These are phyloP conservation scores for Fraxinus angustifolia DNA, from an alignment of 305 asterid species.

Conservation along the genomic window DNA sequence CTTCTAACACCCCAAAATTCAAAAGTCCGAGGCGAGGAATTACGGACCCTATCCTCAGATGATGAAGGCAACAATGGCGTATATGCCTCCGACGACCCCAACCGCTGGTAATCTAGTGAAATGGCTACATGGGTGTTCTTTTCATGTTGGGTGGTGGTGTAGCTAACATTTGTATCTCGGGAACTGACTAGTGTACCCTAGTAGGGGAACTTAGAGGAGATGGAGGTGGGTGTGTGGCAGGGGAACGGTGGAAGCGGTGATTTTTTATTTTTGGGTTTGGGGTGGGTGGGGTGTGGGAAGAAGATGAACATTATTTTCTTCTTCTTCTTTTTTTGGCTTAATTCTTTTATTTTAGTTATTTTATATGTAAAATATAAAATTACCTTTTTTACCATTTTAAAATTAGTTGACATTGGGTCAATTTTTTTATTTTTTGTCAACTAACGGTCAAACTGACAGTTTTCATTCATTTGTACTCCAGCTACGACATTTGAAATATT, in stretches of 20 bases:
- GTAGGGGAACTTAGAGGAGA: conserved; percentile 33
- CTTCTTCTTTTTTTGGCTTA: too few species aligned
- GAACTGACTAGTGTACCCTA: conserved; percentile 34
- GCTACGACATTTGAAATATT: too few species aligned
- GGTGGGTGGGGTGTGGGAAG: too few species aligned
- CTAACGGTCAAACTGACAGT: too few species aligned
- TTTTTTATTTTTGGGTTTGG: neutral
- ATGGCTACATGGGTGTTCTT: conserved; percentile 15
- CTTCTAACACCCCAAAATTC: conserved; percentile 36
- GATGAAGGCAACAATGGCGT: conserved; percentile 53
- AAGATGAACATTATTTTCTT: too few species aligned
- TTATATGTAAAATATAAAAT: too few species aligned
- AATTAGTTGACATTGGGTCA: too few species aligned
- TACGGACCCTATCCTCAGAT: conserved; percentile 39
- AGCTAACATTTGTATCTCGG: conserved; percentile 32
- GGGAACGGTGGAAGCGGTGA: conserved; percentile 11
- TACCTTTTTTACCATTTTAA: too few species aligned
- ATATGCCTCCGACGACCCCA: conserved; percentile 64
- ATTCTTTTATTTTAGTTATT: too few species aligned
- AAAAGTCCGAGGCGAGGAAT: conserved; percentile 51
- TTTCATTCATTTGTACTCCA: too few species aligned
- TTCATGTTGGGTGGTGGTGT: conserved; percentile 19
- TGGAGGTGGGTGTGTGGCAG: conserved; percentile 22
- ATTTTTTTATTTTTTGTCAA: too few species aligned
- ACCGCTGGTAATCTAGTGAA: conserved; percentile 29